Conservation (phyloP, 176 grass and related monocot genomes). For the Echinochloa phyllopogon region DNA sequence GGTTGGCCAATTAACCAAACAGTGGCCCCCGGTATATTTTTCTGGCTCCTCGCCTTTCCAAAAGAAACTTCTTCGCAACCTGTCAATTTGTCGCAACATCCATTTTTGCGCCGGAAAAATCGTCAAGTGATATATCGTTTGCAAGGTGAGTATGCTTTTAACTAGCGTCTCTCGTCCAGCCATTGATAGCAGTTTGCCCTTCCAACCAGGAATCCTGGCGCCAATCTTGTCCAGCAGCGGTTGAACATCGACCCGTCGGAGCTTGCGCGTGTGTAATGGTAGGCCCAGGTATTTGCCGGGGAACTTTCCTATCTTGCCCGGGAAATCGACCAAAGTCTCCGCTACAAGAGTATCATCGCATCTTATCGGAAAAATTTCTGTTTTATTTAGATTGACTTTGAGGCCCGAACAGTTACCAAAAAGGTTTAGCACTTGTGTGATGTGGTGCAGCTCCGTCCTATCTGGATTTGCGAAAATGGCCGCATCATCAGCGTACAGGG, state of each 20-base stretch:
- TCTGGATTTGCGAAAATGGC: too few species aligned
- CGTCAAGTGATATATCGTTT: not conserved
- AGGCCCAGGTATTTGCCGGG: not conserved
- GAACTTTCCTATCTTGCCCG: not conserved
- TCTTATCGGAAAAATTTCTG: too few species aligned
- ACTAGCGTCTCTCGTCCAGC: not conserved
- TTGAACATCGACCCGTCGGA: not conserved
- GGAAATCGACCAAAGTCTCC: not conserved
- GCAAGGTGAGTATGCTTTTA: accelerated
- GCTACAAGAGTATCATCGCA: too few species aligned
- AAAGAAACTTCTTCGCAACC: not conserved
- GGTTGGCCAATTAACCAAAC: too few species aligned
- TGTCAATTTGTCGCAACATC: not conserved
- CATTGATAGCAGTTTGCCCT: not conserved
- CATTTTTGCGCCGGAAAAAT: not conserved
- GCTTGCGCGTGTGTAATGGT: not conserved
- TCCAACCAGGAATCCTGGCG: not conserved
- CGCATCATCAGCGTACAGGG: too few species aligned
- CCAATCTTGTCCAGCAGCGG: not conserved
- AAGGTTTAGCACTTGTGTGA: too few species aligned
- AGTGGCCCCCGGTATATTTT: not conserved
- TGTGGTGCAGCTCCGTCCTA: too few species aligned
- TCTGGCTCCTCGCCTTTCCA: not conserved
- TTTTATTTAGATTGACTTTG: too few species aligned
- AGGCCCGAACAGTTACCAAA: too few species aligned